Evolutionary conservation across 2,329 filamentous ascomycete genomes (phyloP).

Genomic region (Paecilomyces formosus): DNA sequence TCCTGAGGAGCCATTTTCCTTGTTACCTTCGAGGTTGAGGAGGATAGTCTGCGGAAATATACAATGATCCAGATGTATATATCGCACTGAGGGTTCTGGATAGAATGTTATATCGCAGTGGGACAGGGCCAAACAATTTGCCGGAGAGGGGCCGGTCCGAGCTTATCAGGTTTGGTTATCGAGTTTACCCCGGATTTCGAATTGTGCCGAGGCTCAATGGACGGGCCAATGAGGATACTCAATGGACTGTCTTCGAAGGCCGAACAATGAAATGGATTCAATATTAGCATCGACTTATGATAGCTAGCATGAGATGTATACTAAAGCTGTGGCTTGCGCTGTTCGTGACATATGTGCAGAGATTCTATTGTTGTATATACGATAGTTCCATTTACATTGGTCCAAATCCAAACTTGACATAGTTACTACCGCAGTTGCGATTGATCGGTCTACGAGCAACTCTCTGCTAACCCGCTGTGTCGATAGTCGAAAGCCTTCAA

Average conservation of each 20-base stretch:
- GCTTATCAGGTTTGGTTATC: neutral
- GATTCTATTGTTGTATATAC: neutral
- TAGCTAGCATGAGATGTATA: neutral
- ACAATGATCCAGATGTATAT: neutral
- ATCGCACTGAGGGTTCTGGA: no score
- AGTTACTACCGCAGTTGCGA: neutral
- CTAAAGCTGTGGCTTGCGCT: neutral
- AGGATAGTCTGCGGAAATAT: neutral
- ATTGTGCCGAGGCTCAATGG: neutral
- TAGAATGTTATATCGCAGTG: no score
- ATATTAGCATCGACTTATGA: neutral
- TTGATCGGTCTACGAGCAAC: slow-evolving; percentile 32
- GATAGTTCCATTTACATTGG: neutral
- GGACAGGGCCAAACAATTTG: no score
- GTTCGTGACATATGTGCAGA: neutral
- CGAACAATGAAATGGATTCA: neutral
- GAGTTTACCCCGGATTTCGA: neutral
- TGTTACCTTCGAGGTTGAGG: neutral
- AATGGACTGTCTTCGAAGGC: no score
- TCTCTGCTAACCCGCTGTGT: slow-evolving; percentile 54
- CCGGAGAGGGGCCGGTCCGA: no score
- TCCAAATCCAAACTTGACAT: neutral
- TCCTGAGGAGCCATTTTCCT: slow-evolving; percentile 39
- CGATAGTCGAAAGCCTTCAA: slow-evolving; percentile 79
- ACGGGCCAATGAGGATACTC: neutral